Base-by-base conservation (phyloP, 805 yeast genomes). In the Saturnispora sanitii region DNA sequence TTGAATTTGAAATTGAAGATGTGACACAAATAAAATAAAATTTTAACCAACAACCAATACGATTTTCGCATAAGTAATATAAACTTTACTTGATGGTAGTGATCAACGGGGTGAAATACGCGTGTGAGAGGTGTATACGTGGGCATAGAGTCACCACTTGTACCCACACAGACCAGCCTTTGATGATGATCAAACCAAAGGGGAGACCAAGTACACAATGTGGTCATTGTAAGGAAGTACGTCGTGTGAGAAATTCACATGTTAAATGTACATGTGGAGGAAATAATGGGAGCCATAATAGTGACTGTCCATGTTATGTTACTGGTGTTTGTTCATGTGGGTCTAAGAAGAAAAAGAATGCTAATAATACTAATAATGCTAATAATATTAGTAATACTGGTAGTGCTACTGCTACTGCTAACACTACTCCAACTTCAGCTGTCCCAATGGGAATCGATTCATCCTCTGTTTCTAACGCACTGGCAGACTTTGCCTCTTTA, bases 101-200 rank as follows among this genome's bases (percentile, higher is more conserved):
- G 40, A 79, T 90, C 39, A 85, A 87, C 53, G 97, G 96, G 29
- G 80, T 84, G 49, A 90, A 92, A 57, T 90, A 87, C 61, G 97
- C 98, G 44, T 90, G 98, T 60, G 95, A 87, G 51, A 43, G 96
- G 45, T 90, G 98, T 61, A 88, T 92, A 37, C 71, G 98, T 45
- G 98, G 98, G 33, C 98, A 92, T 56, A 68, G 98, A 40, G 98
- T 90, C 35, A 83, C 96, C 1, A 77, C 94, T 2, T 92, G 98
- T 61, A 79, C 81, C 34, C 98, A 92, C 58, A 77, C 88, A 0
- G 95, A 92, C 50, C 85, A 84, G 54, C 94, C 94, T 4, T 65
- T 92, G 50, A 80, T 83, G 57, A 82, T 82, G 83, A 90, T 92
- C 58, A 92, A 92, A 56, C 96, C 95, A 15, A 92, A 92, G 57